Conservation (phyloP, 768 basidiomycete genomes). For the Sistotremastrum suecicum region DNA sequence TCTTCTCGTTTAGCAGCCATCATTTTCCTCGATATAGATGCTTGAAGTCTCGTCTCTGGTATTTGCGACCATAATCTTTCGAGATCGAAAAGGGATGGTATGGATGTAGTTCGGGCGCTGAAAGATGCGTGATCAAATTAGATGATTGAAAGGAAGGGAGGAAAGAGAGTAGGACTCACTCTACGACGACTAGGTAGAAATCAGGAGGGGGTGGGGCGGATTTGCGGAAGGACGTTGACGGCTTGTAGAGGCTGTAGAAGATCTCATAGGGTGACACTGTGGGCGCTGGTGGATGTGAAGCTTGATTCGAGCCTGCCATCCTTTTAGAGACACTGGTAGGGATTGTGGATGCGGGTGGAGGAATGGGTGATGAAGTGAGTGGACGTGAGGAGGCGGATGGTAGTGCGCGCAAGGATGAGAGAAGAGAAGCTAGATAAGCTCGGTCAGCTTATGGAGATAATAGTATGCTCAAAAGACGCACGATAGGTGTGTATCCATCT, state of each 20-base stretch:
- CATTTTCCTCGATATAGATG: slow-evolving; percentile 2
- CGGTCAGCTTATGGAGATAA: neutral
- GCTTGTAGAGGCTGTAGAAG: slow-evolving; percentile 89
- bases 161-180: slow-evolving; percentile 36
- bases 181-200: slow-evolving; percentile 73
- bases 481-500: slow-evolving; percentile 37
- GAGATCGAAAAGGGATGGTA: slow-evolving; percentile 75
- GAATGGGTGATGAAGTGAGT: neutral
- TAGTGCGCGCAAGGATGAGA: slow-evolving; percentile 56
- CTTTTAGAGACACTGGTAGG: neutral
- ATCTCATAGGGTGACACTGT: slow-evolving; percentile 50
- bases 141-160: neutral
- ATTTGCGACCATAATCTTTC: slow-evolving; percentile 38
- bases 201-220: slow-evolving; percentile 67
- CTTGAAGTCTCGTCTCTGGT: slow-evolving; percentile 48
- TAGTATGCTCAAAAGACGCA: slow-evolving; percentile 15
- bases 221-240: slow-evolving; percentile 72
- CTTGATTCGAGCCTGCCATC: neutral
- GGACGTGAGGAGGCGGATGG: slow-evolving; percentile 46
- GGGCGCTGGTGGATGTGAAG: too few relatives aligned
- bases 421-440: slow-evolving; percentile 41
- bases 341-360: slow-evolving; percentile 11
- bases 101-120: slow-evolving; percentile 69
- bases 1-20: too few relatives aligned
- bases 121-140: neutral